A percentile compares a stretch with the other conserved stretches of the same genome.
These are phyloP conservation scores for Pythium aristosporum DNA, from an alignment of 352 stramenopile genomes.

Conservation along the genomic window DNA sequence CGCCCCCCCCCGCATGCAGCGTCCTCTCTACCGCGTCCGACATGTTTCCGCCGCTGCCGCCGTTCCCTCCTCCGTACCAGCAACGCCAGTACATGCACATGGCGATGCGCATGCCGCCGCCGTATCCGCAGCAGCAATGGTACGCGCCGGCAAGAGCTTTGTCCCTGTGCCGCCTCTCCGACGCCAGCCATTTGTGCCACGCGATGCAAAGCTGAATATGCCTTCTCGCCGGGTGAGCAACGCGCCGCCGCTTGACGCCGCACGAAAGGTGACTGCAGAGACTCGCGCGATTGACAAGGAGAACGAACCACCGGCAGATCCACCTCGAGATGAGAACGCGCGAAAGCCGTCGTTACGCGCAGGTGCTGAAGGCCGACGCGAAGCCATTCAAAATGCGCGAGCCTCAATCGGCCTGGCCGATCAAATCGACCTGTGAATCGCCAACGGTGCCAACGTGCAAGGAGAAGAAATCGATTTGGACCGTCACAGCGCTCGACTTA, in stretches of 20 bases:
- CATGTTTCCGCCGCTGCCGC: slow-evolving; percentile 19
- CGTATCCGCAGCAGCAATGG: slow-evolving; percentile 4
- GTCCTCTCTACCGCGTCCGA: background rate
- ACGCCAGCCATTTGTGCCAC: background rate
- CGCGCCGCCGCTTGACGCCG: background rate
- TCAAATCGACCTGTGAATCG: background rate
- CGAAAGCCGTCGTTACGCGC: background rate
- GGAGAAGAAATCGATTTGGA: slow-evolving; percentile 17
- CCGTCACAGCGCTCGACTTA: slow-evolving; percentile 10
- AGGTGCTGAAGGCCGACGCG: background rate
- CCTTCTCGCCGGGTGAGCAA: background rate
- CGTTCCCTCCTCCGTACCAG: background rate
- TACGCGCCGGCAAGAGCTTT: slow-evolving; percentile 2
- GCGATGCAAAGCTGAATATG: background rate
- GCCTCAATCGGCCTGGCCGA: background rate
- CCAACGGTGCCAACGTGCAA: background rate
- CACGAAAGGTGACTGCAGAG: background rate
- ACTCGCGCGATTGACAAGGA: background rate
- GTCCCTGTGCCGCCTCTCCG: background rate
- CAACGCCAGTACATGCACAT: background rate
- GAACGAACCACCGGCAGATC: background rate
- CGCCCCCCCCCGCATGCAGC: background rate
- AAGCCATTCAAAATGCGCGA: background rate
- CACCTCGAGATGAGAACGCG: background rate
- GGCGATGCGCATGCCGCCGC: slow-evolving; percentile 1